These are phyloP conservation scores for Polygonum aviculare DNA, from an alignment of 148 eudicot genomes.

Conservation along the genomic window DNA sequence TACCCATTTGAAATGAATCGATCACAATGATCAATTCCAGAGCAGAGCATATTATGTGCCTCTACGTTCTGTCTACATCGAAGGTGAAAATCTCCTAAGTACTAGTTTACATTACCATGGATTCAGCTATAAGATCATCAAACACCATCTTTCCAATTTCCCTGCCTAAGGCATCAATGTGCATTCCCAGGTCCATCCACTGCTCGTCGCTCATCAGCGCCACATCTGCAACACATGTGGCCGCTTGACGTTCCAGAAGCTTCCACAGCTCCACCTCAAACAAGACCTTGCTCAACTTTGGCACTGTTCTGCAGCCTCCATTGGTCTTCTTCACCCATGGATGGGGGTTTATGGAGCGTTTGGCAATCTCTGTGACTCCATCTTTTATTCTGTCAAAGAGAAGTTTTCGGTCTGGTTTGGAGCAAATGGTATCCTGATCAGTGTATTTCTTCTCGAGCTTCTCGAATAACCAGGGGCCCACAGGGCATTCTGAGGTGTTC, in stretches of 20 bases:
- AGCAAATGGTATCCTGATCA: slow-evolving; percentile 18
- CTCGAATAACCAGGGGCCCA: slow-evolving; percentile 46
- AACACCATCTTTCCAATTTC: slow-evolving; percentile 53
- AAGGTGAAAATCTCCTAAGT: neutral
- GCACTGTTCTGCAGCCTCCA: slow-evolving; percentile 6
- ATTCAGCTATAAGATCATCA: slow-evolving; percentile 37
- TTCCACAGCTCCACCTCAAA: slow-evolving; percentile 32
- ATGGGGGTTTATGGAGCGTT: slow-evolving; percentile 21
- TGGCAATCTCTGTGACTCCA: slow-evolving; percentile 33
- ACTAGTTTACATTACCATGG: neutral
- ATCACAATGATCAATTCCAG: neutral
- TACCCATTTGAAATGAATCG: neutral
- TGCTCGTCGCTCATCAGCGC: slow-evolving; percentile 28
- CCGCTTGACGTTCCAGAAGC: slow-evolving; percentile 27
- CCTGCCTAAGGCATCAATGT: slow-evolving; percentile 37
- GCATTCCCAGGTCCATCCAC: slow-evolving; percentile 40
- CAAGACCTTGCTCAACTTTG: slow-evolving; percentile 20
- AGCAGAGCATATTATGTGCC: neutral
- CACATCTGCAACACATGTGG: slow-evolving; percentile 15
- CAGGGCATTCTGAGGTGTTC: slow-evolving; percentile 41
- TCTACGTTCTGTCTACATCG: neutral
- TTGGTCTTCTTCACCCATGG: slow-evolving; percentile 31
- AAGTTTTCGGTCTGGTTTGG: slow-evolving; percentile 47
- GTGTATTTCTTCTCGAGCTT: slow-evolving; percentile 61
- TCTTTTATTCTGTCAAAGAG: slow-evolving; percentile 61